phyloP scores from a whole-genome alignment of 257 asterid species.

The Nicotiana tomentosiformis region DNA sequence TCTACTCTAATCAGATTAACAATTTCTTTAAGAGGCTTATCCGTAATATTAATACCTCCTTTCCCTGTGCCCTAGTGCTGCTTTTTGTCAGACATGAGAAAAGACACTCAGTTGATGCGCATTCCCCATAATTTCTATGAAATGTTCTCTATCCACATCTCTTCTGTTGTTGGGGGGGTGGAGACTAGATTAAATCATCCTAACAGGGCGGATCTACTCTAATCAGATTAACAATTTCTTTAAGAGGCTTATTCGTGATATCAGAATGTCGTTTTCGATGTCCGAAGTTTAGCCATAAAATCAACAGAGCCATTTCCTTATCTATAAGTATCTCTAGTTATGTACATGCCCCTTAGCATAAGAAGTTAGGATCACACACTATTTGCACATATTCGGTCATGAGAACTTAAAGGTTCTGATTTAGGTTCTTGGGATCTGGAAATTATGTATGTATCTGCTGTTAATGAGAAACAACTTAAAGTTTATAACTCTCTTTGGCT shows the following conservation, averaged over 20 bases:
- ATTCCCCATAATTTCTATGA: no score
- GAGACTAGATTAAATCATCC: background rate
- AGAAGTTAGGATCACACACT: background rate
- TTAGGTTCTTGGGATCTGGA: background rate
- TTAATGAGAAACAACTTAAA: background rate
- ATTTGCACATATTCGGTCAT: background rate
- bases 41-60: background rate
- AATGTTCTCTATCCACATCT: no score
- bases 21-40: background rate
- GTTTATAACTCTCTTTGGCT: constrained; percentile 4
- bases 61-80: background rate
- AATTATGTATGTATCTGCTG: background rate
- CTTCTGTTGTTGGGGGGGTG: background rate
- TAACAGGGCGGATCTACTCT: background rate
- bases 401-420: background rate
- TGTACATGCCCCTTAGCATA: background rate
- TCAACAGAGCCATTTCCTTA: background rate
- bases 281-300: background rate
- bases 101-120: background rate
- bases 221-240: background rate
- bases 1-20: background rate
- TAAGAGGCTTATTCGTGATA: background rate
- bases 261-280: background rate
- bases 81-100: background rate
- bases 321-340: background rate